Percentiles rank a stretch among this genome's conserved stretches.
Conservation (phyloP, 441 rosid genomes). For the Gossypium schwendimanii region DNA sequence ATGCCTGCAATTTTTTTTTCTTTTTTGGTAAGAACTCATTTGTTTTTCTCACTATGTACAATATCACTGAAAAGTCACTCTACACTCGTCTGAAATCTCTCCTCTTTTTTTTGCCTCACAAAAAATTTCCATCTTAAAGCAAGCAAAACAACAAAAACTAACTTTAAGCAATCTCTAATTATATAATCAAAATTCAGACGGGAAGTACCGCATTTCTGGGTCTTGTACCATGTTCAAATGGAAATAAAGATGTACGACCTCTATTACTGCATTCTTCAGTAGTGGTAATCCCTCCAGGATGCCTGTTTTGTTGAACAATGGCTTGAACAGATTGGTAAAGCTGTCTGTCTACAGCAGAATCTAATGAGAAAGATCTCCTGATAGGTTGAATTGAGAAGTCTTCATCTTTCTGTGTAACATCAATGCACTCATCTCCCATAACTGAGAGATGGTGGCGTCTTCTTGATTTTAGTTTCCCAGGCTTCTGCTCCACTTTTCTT, state of each 20-base stretch:
- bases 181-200: constrained; percentile 30
- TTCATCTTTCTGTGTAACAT: constrained; percentile 38
- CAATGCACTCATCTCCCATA: constrained; percentile 58
- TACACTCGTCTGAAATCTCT: not conserved
- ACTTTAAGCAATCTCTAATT: constrained; percentile 15
- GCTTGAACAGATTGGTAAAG: constrained; percentile 52
- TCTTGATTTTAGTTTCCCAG: constrained; percentile 23
- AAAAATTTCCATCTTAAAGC: not conserved
- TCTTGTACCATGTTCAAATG: constrained; percentile 36
- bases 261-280: constrained; percentile 34
- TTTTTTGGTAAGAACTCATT: not conserved
- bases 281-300: constrained; percentile 18
- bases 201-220: constrained; percentile 51
- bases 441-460: constrained; percentile 24
- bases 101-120: not conserved
- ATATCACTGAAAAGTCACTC: constrained; percentile 12
- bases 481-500: constrained; percentile 25
- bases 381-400: constrained; percentile 44
- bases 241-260: constrained; percentile 40
- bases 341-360: constrained; percentile 59
- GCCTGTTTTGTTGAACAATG: constrained; percentile 28
- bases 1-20: constrained; percentile 18
- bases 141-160: constrained; percentile 7
- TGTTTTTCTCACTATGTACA: not conserved
- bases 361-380: constrained; percentile 63